Evolutionary conservation across 192 early-diverging fungal genomes (phyloP).

Genomic region (Phlyctochytrium planicorne): DNA sequence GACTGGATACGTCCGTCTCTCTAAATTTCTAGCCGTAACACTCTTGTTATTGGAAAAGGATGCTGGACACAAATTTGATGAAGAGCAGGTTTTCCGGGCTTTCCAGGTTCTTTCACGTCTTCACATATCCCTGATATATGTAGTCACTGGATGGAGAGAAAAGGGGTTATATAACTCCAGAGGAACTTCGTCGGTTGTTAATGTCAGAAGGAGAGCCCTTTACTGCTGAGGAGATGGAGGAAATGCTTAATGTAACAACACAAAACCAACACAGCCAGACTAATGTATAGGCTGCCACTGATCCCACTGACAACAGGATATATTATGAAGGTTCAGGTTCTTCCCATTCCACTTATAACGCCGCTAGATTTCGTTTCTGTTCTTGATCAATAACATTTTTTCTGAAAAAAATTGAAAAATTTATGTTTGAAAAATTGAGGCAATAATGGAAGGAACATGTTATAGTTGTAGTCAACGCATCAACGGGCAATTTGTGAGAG

Average conservation of each 20-base stretch:
- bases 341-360: neutral
- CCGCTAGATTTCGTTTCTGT: neutral
- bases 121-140: neutral
- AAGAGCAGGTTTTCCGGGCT: conserved; percentile 52
- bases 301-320: conserved; percentile 51
- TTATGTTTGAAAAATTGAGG: neutral
- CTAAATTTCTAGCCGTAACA: conserved; percentile 35
- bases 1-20: conserved; percentile 43
- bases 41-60: conserved; percentile 27
- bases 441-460: conserved; percentile 42
- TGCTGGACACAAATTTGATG: conserved; percentile 31
- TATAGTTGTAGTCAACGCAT: conserved; percentile 68
- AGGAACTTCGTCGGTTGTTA: conserved; percentile 40
- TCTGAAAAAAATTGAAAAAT: neutral
- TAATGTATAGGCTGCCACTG: conserved; percentile 45
- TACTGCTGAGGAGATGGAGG: conserved; percentile 50
- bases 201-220: conserved; percentile 49
- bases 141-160: conserved; percentile 49
- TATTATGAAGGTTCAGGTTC: conserved; percentile 44
- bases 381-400: neutral
- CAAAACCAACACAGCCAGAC: neutral
- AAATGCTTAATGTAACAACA: conserved; percentile 47
- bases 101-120: conserved; percentile 35
- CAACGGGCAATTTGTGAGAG: conserved; percentile 79
- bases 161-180: conserved; percentile 49